Evolutionary conservation across 495 filamentous ascomycete species (phyloP).

Genomic region (Annulohypoxylon maeteangense): DNA sequence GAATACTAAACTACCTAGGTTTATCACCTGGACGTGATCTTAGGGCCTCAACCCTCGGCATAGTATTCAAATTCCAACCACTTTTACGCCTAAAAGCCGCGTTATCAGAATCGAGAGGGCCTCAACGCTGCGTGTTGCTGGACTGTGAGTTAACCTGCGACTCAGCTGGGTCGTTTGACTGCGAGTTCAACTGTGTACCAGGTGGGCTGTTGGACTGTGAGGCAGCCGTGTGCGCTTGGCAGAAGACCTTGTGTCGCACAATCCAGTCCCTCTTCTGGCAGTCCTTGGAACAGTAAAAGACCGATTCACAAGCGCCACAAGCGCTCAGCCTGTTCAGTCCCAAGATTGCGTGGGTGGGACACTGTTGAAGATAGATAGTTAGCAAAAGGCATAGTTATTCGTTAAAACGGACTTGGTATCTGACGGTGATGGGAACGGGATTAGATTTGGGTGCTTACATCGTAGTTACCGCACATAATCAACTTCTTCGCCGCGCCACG

Average conservation of each 20-base stretch:
- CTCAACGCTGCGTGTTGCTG: too few relatives aligned
- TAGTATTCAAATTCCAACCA: too few relatives aligned
- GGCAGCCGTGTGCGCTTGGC: neutral
- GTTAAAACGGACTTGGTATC: neutral
- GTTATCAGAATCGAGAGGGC: too few relatives aligned
- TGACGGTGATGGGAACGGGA: neutral
- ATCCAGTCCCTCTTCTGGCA: slow-evolving; percentile 25
- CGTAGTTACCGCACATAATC: slow-evolving; percentile 25
- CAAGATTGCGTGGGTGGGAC: neutral
- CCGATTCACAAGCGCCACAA: slow-evolving; percentile 18
- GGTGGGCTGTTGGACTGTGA: neutral
- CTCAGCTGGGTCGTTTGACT: too few relatives aligned
- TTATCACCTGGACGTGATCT: too few relatives aligned
- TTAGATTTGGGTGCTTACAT: neutral
- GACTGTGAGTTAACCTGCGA: neutral
- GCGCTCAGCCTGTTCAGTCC: neutral
- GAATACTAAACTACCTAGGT: too few relatives aligned
- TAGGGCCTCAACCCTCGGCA: too few relatives aligned
- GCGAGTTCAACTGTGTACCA: neutral
- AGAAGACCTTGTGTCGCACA: slow-evolving; percentile 17
- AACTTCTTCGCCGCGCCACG: neutral
- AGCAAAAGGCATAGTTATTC: neutral
- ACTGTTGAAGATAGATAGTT: too few relatives aligned
- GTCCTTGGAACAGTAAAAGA: slow-evolving; percentile 23
- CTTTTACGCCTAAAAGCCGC: too few relatives aligned